A percentile compares a stretch with the other conserved stretches of the same genome.
These are phyloP conservation scores for Aspergillus bombycis DNA, from an alignment of 2,329 filamentous ascomycete species.

Conservation along the genomic window DNA sequence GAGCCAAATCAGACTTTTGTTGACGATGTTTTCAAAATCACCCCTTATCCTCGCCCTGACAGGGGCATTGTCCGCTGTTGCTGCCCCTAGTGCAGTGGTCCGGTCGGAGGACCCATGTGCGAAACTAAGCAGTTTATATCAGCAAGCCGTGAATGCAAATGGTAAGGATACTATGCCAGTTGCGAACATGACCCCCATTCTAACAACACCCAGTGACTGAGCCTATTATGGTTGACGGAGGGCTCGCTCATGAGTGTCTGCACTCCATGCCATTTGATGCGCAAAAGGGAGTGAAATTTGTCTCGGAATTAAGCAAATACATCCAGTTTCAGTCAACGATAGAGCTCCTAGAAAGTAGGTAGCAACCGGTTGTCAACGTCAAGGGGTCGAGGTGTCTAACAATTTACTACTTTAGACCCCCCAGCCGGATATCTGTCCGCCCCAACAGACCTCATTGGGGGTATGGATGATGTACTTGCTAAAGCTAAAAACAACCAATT, in stretches of 20 bases:
- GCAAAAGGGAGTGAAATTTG: background rate
- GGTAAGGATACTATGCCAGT: background rate
- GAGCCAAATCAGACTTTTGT: background rate
- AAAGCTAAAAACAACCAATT: background rate
- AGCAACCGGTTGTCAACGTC: background rate
- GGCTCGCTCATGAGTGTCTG: background rate
- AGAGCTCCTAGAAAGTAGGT: background rate
- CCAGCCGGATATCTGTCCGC: background rate
- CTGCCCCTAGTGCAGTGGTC: background rate
- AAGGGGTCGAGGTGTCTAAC: background rate
- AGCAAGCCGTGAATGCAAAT: background rate
- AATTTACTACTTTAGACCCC: background rate
- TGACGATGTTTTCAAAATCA: background rate
- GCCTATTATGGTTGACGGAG: background rate
- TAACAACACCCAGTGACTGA: background rate
- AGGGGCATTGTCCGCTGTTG: background rate
- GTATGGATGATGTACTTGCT: background rate
- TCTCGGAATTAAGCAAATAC: background rate
- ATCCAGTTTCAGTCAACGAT: background rate
- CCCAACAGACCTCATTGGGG: background rate
- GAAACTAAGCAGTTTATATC: background rate
- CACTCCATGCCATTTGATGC: background rate
- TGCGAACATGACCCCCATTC: background rate
- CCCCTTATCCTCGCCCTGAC: background rate
- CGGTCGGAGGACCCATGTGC: background rate